Percentiles rank a stretch among this genome's conserved stretches.
phyloP scores from a whole-genome alignment of 2,329 filamentous ascomycete species.

The Xylariaceae sp. region DNA sequence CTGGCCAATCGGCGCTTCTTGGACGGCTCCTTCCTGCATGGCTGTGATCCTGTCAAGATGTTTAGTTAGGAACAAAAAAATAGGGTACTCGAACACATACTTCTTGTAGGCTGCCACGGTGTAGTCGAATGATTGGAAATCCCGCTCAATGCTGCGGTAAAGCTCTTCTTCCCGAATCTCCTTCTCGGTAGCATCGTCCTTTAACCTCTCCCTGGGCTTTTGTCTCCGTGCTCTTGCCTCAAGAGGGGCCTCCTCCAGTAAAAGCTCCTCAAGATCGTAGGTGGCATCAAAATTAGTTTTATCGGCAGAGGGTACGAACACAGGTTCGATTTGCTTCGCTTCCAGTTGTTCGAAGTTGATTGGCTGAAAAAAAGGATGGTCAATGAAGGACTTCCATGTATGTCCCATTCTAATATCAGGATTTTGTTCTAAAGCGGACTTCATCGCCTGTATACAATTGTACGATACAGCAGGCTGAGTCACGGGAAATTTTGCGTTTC shows the following conservation, averaged over 20 bases:
- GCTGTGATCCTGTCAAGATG: conserved; percentile 45
- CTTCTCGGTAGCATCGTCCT: conserved; percentile 92
- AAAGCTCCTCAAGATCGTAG: conserved; percentile 91
- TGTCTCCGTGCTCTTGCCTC: conserved; percentile 92
- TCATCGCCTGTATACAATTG: conserved; percentile 87
- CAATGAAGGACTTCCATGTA: conserved; percentile 82
- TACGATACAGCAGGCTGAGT: conserved; percentile 90
- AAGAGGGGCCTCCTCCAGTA: conserved; percentile 91
- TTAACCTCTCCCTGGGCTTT: conserved; percentile 88
- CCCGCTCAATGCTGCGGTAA: conserved; percentile 89
- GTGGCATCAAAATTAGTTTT: conserved; percentile 99
- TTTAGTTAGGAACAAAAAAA: conserved; percentile 9
- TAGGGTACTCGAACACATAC: conserved; percentile 45
- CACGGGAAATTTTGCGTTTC: conserved; percentile 85
- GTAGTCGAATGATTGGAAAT: conserved; percentile 96
- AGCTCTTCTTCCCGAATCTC: conserved; percentile 95
- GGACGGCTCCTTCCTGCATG: conserved; percentile 26
- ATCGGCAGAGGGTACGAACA: conserved; percentile 92
- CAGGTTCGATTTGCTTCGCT: conserved; percentile 84
- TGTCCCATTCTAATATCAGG: conserved; percentile 82
- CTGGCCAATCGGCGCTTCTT: conserved; percentile 27
- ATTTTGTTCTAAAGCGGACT: conserved; percentile 80
- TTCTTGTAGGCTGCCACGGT: conserved; percentile 80
- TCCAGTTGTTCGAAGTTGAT: conserved; percentile 87
- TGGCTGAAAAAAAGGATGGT: conserved; percentile 85